These are phyloP conservation scores for Mycena galopus DNA, from an alignment of 768 basidiomycete species.

Conservation along the genomic window DNA sequence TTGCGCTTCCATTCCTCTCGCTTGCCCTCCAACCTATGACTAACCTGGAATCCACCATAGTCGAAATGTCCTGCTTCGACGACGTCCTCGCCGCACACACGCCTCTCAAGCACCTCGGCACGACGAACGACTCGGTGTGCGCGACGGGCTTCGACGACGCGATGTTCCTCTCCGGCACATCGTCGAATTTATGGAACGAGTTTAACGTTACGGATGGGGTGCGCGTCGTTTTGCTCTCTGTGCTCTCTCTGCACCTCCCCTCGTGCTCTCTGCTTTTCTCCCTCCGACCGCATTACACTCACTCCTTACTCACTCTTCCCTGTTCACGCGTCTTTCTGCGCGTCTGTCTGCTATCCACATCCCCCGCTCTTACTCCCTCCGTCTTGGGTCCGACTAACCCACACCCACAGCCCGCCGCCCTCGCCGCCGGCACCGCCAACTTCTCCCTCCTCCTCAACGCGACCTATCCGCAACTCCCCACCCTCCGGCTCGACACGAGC, in stretches of 20 bases:
- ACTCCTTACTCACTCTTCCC: too few relatives aligned
- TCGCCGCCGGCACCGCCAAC: conserved; percentile 23
- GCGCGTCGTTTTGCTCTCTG: too few relatives aligned
- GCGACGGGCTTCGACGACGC: conserved; percentile 52
- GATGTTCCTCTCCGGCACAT: conserved; percentile 45
- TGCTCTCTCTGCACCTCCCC: background rate
- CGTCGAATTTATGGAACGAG: conserved; percentile 42
- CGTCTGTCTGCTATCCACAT: too few relatives aligned
- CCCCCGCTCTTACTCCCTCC: too few relatives aligned
- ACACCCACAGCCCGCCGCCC: background rate
- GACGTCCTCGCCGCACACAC: conserved; percentile 60
- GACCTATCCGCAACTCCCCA: conserved; percentile 36
- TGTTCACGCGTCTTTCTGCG: too few relatives aligned
- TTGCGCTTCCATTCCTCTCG: too few relatives aligned
- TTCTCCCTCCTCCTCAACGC: conserved; percentile 31
- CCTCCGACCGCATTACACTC: too few relatives aligned
- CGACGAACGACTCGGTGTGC: conserved; percentile 47
- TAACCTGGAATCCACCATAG: conserved; percentile 34
- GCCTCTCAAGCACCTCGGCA: conserved; percentile 60
- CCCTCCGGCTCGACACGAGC: conserved; percentile 43
- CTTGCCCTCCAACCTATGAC: too few relatives aligned
- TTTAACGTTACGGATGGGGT: conserved; percentile 24
- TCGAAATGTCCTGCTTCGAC: conserved; percentile 58
- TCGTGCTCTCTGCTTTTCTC: background rate
- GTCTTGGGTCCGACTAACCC: background rate